These are phyloP conservation scores for Bromus sterilis DNA, from an alignment of 176 grass and related monocot genomes.

Conservation along the genomic window DNA sequence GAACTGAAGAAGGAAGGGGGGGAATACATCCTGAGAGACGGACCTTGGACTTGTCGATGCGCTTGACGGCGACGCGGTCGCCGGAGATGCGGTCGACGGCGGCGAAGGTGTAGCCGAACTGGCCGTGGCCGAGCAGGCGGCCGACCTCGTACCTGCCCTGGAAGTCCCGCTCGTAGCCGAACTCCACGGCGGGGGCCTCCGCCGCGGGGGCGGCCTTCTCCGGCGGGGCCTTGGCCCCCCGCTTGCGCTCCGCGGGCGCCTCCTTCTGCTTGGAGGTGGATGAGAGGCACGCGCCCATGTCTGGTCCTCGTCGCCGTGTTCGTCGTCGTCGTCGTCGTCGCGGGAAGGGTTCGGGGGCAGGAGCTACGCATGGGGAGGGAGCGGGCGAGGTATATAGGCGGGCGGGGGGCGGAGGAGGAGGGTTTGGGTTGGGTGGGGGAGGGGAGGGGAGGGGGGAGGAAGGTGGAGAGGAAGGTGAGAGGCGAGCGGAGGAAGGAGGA, in stretches of 20 bases:
- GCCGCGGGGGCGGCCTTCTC: neutral
- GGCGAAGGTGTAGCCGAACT: conserved; percentile 96
- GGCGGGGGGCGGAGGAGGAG: neutral
- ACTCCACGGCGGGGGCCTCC: conserved; percentile 27
- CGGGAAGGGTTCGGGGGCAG: neutral
- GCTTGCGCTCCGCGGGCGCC: neutral
- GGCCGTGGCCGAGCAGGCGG: conserved; percentile 86
- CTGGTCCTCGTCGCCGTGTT: neutral
- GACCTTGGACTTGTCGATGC: conserved; percentile 98
- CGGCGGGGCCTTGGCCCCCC: neutral
- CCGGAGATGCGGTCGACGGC: conserved; percentile 62
- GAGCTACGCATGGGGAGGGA: conserved; percentile 30
- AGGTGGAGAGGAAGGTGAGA: conserved; percentile 52
- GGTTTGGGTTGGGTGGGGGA: neutral
- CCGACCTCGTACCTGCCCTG: conserved; percentile 67
- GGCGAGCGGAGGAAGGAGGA: neutral
- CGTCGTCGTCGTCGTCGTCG: neutral
- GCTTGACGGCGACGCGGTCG: conserved; percentile 88
- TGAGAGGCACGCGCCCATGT: conserved; percentile 55
- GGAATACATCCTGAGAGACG: neutral
- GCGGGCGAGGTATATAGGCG: conserved; percentile 32
- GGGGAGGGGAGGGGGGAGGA: conserved; percentile 21
- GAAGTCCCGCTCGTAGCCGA: conserved; percentile 86
- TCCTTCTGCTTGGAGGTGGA: conserved; percentile 1
- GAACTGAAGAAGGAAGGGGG: too few species aligned